phyloP scores from a whole-genome alignment of 75 land plant species.

The Sequoia sempervirens region DNA sequence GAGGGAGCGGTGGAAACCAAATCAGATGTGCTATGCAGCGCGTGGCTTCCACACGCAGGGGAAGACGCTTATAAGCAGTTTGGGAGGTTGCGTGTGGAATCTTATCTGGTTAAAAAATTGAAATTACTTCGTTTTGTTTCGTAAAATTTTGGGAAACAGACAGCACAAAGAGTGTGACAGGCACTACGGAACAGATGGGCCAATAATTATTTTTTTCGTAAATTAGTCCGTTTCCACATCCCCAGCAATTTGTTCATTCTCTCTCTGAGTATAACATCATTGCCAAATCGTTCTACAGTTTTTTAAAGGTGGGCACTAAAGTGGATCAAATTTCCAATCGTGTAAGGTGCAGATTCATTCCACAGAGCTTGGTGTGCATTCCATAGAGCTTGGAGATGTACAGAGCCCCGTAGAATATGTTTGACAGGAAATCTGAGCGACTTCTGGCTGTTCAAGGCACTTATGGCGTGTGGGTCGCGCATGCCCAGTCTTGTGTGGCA shows the following conservation, averaged over 20 bases:
- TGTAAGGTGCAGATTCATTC: too few species aligned
- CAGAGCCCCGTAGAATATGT: too few species aligned
- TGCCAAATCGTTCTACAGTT: too few species aligned
- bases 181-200: background rate
- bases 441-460: background rate
- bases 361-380: too few species aligned
- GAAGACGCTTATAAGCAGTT: background rate
- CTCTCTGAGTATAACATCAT: background rate
- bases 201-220: background rate
- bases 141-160: background rate
- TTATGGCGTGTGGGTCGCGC: constrained; percentile 8
- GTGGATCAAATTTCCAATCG: too few species aligned
- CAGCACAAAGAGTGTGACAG: background rate
- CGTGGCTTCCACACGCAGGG: constrained; percentile 9
- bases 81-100: background rate
- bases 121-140: background rate
- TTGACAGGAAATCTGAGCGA: background rate
- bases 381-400: too few species aligned
- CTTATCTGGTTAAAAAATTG: background rate
- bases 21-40: background rate
- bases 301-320: too few species aligned
- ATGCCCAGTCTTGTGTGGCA: background rate
- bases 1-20: background rate
- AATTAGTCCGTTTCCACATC: background rate
- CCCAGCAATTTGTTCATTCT: background rate